Evolutionary conservation across 2,329 filamentous ascomycete genomes (phyloP), one percentile per base, ranked within the genome.

Genomic region (Didymellaceae sp.): DNA sequence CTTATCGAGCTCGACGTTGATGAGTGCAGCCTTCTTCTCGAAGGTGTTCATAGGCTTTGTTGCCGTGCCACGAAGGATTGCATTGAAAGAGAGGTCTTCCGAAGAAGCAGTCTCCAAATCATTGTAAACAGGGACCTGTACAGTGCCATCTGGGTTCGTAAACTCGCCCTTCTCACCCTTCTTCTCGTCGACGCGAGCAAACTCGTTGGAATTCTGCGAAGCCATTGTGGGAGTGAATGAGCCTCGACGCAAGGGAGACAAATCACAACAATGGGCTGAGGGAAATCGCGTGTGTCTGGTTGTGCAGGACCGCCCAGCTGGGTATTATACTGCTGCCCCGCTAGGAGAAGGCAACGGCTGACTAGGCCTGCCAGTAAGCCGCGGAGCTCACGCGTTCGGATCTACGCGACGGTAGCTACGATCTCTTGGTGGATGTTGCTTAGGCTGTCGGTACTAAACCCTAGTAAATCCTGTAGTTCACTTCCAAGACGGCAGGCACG

Each of bases 1-100:
- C n/a, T 64, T 65, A 46, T 68, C 65, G 2, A 68, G 28, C 26
- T 68, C 63, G n/a, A 57, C 58, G 39, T 68, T 68, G 54, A 66
- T 61, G 8, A 66, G 62, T 4, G 65, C 63, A n/a, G 65, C 65
- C 30, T 68, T 68, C 45, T 68, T 66, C 38, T 68, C 63, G 11
- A 66, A 66, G 2, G 59, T 63, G 24, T 53, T 66, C 24, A 66
- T 55, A 3, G 63, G 65, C 31, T 60, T 58, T 5, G 63, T 59
- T 3, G 63, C 63, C 4, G 62, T 66, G 18, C 65, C 65, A 41
- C 52, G 63, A 17, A 68, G 57, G 13, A 68, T 66, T 3, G 65
- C 61, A 17, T 47, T 52, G 14, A 68, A 59, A 5, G 63, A 63
- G 11, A 68, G 47, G 17, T 66, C 55, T 7, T 62, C 57, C 13